phyloP scores from a whole-genome alignment of 2,329 filamentous ascomycete species.

The Apiospora hydei region DNA sequence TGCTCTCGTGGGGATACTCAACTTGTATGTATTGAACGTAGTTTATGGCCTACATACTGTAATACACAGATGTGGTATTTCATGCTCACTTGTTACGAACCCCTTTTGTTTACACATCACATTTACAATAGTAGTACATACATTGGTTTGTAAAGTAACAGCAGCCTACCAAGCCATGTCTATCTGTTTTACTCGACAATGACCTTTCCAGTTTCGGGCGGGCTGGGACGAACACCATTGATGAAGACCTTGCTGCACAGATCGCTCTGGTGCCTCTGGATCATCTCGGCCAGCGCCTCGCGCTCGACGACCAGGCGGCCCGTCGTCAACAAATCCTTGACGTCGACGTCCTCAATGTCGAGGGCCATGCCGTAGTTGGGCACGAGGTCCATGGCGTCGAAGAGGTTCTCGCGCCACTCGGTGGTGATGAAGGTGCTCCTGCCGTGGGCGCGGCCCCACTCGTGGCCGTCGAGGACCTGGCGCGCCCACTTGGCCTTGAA shows the following conservation, averaged over 20 bases:
- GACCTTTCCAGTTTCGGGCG: slow-evolving; percentile 36
- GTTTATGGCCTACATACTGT: not conserved
- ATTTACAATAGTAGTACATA: slow-evolving; percentile 28
- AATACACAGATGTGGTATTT: not conserved
- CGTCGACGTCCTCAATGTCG: slow-evolving; percentile 81
- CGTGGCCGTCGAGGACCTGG: slow-evolving; percentile 74
- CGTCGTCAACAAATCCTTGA: slow-evolving; percentile 90
- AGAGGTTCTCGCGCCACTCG: slow-evolving; percentile 66
- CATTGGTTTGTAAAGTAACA: not conserved
- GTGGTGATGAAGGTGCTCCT: slow-evolving; percentile 79
- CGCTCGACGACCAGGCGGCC: slow-evolving; percentile 88
- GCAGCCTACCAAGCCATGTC: not conserved
- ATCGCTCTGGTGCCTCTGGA: slow-evolving; percentile 76
- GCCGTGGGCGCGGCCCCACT: slow-evolving; percentile 71
- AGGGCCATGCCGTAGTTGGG: slow-evolving; percentile 74
- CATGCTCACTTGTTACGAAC: not conserved
- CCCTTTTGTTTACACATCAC: slow-evolving; percentile 24
- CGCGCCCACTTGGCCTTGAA: slow-evolving; percentile 69
- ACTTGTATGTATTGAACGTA: not conserved
- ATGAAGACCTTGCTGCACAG: slow-evolving; percentile 57
- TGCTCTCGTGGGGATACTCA: not conserved
- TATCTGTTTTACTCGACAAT: slow-evolving; percentile 38
- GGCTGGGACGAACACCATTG: slow-evolving; percentile 42
- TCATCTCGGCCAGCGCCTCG: slow-evolving; percentile 76
- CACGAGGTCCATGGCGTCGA: slow-evolving; percentile 69